Percentiles rank a stretch among this genome's conserved stretches.
Conservation (phyloP, 441 rosid genomes). For the Macaranga tanarius region DNA sequence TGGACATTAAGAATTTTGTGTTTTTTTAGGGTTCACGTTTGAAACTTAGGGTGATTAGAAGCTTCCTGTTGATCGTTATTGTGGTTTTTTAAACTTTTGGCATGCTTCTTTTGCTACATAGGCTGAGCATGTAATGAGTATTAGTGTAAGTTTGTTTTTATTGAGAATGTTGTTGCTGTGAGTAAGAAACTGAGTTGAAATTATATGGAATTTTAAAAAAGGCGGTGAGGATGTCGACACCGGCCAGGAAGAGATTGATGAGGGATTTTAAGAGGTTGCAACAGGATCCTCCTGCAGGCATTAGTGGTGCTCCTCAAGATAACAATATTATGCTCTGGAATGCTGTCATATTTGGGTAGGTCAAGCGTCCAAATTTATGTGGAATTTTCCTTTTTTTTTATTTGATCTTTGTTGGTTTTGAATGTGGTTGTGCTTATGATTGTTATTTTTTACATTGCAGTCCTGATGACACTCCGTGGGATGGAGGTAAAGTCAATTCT, state of each 20-base stretch:
- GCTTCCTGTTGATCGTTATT: background rate
- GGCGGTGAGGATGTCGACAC: conserved; percentile 58
- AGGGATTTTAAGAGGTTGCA: conserved; percentile 84
- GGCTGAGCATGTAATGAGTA: background rate
- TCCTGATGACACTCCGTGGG: conserved; percentile 87
- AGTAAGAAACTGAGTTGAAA: background rate
- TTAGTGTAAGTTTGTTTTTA: background rate
- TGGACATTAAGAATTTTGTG: background rate
- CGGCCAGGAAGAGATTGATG: conserved; percentile 80
- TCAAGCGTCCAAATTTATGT: background rate
- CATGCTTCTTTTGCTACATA: background rate
- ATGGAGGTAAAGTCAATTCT: conserved; percentile 51
- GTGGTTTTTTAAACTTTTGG: background rate
- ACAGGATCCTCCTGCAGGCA: conserved; percentile 81
- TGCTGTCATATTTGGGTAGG: conserved; percentile 79
- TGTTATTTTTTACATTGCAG: conserved; percentile 37
- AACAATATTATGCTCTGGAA: conserved; percentile 74
- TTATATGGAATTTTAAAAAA: background rate
- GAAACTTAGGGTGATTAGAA: background rate
- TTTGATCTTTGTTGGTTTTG: background rate
- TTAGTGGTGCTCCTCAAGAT: conserved; percentile 76
- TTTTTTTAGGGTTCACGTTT: background rate
- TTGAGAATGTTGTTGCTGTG: no score
- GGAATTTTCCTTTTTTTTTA: background rate
- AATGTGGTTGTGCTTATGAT: background rate